Evolutionary conservation across 495 filamentous ascomycete species (phyloP).

Genomic region (Amphirosellinia nigrospora): DNA sequence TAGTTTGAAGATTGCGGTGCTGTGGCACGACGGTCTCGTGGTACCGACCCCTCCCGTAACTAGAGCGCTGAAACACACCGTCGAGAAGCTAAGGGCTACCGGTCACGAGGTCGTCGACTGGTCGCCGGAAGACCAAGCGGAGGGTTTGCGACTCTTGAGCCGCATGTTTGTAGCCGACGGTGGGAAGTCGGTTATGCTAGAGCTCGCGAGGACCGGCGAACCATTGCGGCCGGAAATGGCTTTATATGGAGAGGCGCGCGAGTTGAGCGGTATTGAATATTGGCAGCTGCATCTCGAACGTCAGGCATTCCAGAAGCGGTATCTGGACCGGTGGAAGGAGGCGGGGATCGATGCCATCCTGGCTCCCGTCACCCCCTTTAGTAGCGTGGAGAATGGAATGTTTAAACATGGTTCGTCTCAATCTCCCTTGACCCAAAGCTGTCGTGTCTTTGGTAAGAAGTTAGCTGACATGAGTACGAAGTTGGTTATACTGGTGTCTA

Average conservation of each 20-base stretch:
- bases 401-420: slow-evolving; percentile 70
- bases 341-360: slow-evolving; percentile 72
- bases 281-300: slow-evolving; percentile 76
- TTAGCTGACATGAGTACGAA: slow-evolving; percentile 28
- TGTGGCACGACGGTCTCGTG: slow-evolving; percentile 78
- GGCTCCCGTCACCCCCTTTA: slow-evolving; percentile 76
- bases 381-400: slow-evolving; percentile 71
- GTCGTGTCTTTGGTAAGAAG: neutral
- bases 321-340: slow-evolving; percentile 76
- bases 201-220: slow-evolving; percentile 76
- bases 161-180: slow-evolving; percentile 84
- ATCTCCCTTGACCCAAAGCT: neutral
- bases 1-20: slow-evolving; percentile 69
- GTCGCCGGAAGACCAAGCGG: slow-evolving; percentile 61
- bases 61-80: slow-evolving; percentile 71
- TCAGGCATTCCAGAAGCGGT: slow-evolving; percentile 73
- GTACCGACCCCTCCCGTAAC: slow-evolving; percentile 79
- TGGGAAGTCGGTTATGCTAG: slow-evolving; percentile 72
- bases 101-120: slow-evolving; percentile 77
- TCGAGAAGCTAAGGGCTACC: slow-evolving; percentile 64
- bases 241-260: slow-evolving; percentile 54
- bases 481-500: slow-evolving; percentile 83
- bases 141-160: slow-evolving; percentile 71
- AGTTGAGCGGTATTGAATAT: slow-evolving; percentile 72
- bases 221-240: slow-evolving; percentile 73